Evolutionary conservation across 768 basidiomycete genomes (phyloP).

Genomic region (Dacryopinax primogenitus): DNA sequence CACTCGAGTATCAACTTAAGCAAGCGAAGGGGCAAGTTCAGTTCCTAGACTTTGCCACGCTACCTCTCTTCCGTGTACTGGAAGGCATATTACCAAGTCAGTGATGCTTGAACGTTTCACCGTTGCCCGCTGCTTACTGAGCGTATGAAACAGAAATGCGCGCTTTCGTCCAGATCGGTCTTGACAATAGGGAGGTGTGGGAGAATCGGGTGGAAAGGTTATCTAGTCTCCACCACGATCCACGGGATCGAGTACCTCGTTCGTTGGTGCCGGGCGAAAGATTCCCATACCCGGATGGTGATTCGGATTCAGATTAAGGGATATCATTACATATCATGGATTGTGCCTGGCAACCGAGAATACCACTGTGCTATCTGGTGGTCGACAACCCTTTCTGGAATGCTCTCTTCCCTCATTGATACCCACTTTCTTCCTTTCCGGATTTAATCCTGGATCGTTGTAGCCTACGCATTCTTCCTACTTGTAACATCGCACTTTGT

Average conservation of each 20-base stretch:
- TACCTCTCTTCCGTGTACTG: conserved; percentile 48
- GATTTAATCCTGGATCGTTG: not conserved
- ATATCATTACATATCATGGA: too few species aligned
- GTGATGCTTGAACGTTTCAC: not conserved
- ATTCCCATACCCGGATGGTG: too few species aligned
- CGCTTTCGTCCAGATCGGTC: not conserved
- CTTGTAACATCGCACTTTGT: not conserved
- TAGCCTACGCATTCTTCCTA: not conserved
- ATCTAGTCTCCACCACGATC: too few species aligned
- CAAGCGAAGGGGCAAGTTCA: conserved; percentile 78
- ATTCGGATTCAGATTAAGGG: too few species aligned
- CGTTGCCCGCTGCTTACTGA: not conserved
- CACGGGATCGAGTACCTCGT: too few species aligned
- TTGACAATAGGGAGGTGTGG: not conserved
- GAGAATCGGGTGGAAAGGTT: not conserved
- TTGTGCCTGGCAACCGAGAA: too few species aligned
- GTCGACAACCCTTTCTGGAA: too few species aligned
- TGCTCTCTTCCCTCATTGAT: too few species aligned
- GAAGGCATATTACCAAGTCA: not conserved
- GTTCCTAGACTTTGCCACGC: conserved; percentile 71
- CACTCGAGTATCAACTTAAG: conserved; percentile 34
- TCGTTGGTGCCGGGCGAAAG: too few species aligned
- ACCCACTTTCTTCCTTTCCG: too few species aligned
- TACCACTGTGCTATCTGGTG: too few species aligned
- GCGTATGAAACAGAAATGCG: not conserved